Evolutionary conservation across 306 rosid species (phyloP).

Genomic region (Rosa persica): DNA sequence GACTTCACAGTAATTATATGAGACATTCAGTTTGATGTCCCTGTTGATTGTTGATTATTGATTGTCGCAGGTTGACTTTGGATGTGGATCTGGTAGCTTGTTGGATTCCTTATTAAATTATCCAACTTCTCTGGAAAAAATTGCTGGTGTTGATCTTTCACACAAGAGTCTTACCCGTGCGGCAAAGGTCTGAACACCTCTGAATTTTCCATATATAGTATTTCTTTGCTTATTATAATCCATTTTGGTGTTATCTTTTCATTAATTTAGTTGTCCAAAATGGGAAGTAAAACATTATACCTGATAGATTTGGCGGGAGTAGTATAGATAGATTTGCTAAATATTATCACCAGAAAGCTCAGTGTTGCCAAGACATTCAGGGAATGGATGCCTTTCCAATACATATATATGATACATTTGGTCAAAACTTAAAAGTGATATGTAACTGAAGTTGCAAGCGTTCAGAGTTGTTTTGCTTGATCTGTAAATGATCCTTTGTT

Average conservation of each 20-base stretch:
- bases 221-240: neutral
- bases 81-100: constrained; percentile 99
- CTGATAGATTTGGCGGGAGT: neutral
- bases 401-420: neutral
- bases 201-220: constrained; percentile 8
- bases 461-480: constrained; percentile 1
- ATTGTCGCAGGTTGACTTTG: constrained; percentile 81
- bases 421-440: neutral
- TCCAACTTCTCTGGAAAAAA: constrained; percentile 63
- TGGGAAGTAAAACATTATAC: neutral
- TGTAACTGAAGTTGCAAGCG: neutral
- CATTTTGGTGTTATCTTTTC: neutral
- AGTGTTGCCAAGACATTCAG: neutral
- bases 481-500: neutral
- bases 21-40: constrained; percentile 33
- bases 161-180: constrained; percentile 81
- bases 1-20: constrained; percentile 17
- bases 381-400: constrained; percentile 2
- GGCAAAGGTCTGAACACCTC: constrained; percentile 61
- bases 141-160: constrained; percentile 92
- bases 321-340: neutral
- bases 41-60: neutral
- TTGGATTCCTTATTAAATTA: constrained; percentile 85
- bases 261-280: neutral
- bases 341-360: neutral